Conservation (phyloP, 2,329 filamentous ascomycete species). For the Dryadomyces sulphureus region DNA sequence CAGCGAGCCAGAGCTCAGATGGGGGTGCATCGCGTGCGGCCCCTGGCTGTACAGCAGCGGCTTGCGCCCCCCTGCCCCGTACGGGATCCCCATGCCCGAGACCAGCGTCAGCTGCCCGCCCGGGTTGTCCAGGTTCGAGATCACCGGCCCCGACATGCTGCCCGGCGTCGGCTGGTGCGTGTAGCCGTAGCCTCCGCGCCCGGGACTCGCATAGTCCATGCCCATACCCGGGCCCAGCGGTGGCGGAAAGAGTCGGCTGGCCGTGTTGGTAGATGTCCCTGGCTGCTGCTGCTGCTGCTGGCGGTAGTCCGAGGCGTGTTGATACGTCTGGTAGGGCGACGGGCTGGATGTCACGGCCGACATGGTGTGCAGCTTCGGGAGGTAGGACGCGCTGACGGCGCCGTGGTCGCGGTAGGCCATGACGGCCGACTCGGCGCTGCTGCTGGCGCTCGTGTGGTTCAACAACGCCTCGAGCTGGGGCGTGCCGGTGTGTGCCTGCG, state of each 20-base stretch:
- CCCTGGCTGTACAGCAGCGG: conserved; percentile 8
- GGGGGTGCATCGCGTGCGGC: conserved; percentile 13
- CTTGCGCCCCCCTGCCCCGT: not conserved
- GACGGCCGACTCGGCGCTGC: not conserved
- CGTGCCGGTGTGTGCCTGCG: not conserved
- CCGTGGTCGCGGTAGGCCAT: not conserved
- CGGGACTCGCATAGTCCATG: too few relatives aligned
- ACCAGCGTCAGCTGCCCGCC: conserved; percentile 7
- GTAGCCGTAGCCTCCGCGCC: too few relatives aligned
- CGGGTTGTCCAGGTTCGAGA: conserved; percentile 7
- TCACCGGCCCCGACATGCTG: conserved; percentile 4
- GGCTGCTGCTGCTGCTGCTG: not conserved
- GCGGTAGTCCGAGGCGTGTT: not conserved
- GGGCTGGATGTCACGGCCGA: not conserved
- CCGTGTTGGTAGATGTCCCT: not conserved
- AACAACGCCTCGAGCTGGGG: not conserved
- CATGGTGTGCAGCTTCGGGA: not conserved
- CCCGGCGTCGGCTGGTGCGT: not conserved
- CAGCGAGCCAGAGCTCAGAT: conserved; percentile 12
- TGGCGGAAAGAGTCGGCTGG: conserved; percentile 7
- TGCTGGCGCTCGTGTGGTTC: not conserved
- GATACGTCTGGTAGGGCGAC: not conserved
- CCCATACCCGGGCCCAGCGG: conserved; percentile 5
- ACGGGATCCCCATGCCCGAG: conserved; percentile 4
- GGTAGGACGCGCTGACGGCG: not conserved